Conservation (phyloP, 495 filamentous ascomycete genomes). For the Tuber calosporum region DNA sequence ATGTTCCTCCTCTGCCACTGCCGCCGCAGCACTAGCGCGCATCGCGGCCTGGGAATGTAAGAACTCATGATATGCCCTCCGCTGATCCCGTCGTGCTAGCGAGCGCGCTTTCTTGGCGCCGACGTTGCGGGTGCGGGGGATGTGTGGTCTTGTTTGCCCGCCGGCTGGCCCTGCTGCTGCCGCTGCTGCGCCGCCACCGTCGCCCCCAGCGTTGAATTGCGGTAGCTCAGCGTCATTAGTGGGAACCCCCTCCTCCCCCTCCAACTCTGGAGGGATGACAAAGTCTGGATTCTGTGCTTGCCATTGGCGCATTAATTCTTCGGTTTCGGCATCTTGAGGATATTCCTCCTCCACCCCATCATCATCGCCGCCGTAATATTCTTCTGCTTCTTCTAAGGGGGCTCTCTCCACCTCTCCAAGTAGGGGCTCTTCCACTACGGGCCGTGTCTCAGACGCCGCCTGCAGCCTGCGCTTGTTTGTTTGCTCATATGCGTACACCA, state of each 20-base stretch:
- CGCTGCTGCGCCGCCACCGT: neutral
- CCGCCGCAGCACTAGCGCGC: slow-evolving; percentile 41
- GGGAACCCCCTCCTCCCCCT: neutral
- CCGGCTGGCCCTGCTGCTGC: neutral
- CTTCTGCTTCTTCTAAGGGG: neutral
- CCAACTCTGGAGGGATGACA: neutral
- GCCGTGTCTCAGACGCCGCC: neutral
- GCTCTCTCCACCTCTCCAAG: neutral
- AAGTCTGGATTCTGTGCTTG: neutral
- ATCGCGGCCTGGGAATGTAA: slow-evolving; percentile 44
- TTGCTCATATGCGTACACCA: neutral
- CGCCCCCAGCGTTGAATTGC: neutral
- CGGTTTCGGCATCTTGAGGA: neutral
- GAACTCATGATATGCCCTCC: slow-evolving; percentile 49
- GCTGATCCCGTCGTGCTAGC: slow-evolving; percentile 47
- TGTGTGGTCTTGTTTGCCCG: neutral
- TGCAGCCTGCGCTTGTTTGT: neutral
- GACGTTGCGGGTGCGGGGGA: slow-evolving; percentile 40
- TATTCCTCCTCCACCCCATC: neutral
- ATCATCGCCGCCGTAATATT: neutral
- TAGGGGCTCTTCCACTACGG: neutral
- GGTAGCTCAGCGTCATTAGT: neutral
- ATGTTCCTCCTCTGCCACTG: slow-evolving; percentile 43
- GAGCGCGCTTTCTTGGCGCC: slow-evolving; percentile 50
- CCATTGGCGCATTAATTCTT: neutral